Evolutionary conservation across 345 rosid genomes (phyloP).

Genomic region (Aethionema arabicum): DNA sequence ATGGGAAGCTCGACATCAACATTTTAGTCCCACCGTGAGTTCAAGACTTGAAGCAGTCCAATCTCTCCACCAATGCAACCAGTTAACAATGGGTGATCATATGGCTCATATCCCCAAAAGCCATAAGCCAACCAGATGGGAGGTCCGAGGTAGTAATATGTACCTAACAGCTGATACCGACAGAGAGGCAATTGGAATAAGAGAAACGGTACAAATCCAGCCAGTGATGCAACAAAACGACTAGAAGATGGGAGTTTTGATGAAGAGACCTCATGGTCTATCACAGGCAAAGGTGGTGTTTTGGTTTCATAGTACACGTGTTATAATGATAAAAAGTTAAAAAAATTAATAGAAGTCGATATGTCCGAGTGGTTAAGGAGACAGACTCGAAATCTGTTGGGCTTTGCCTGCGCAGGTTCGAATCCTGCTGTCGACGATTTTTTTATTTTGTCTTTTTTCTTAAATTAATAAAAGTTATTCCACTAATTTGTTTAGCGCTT

Average conservation of each 20-base stretch:
- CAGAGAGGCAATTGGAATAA: conserved; percentile 53
- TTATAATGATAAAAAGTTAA: too few species aligned
- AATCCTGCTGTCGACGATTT: conserved; percentile 96
- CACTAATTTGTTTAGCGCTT: too few species aligned
- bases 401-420: conserved; percentile 99
- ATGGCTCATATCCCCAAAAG: conserved; percentile 49
- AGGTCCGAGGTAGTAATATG: conserved; percentile 57
- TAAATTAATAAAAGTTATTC: too few species aligned
- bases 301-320: too few species aligned
- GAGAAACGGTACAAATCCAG: too few species aligned
- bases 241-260: too few species aligned
- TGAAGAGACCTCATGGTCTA: too few species aligned
- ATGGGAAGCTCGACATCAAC: conserved; percentile 86
- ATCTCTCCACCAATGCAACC: conserved; percentile 63
- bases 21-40: conserved; percentile 52
- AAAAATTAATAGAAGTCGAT: conserved; percentile 46
- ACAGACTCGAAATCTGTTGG: conserved; percentile 99
- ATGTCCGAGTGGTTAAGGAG: conserved; percentile 99
- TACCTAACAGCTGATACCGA: conserved; percentile 58
- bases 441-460: too few species aligned
- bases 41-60: conserved; percentile 48
- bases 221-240: too few species aligned
- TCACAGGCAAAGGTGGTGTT: too few species aligned
- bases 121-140: conserved; percentile 52
- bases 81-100: conserved; percentile 38